A percentile compares a stretch with the other conserved stretches of the same genome.
Conservation (phyloP, 2,329 filamentous ascomycete species). For the Myriosclerotinia curreyana region DNA sequence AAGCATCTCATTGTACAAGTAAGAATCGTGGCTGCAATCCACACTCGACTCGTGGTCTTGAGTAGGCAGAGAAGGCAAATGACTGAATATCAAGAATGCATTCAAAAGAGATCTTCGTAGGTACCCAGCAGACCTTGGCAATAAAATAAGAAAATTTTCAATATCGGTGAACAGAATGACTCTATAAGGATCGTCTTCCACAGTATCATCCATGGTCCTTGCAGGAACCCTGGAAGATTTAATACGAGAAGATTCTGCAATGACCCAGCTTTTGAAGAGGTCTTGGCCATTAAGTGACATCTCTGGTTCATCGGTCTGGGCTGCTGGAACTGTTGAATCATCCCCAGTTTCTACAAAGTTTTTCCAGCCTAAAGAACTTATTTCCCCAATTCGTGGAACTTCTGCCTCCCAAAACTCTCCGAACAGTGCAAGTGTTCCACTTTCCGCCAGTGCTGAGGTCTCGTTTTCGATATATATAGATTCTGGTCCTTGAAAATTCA, state of each 20-base stretch:
- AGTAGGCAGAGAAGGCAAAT: constrained; percentile 52
- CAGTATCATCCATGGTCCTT: constrained; percentile 68
- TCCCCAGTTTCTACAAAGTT: constrained; percentile 44
- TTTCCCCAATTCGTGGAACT: constrained; percentile 72
- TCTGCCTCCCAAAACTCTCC: constrained; percentile 86
- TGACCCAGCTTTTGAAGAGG: constrained; percentile 46
- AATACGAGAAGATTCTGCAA: constrained; percentile 52
- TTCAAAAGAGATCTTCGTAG: constrained; percentile 56
- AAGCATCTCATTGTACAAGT: constrained; percentile 46
- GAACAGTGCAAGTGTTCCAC: constrained; percentile 47
- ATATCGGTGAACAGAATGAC: constrained; percentile 80
- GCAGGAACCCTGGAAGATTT: constrained; percentile 59
- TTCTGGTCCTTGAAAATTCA: constrained; percentile 60
- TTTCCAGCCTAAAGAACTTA: constrained; percentile 66
- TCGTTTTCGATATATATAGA: background rate
- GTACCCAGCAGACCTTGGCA: constrained; percentile 44
- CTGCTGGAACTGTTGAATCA: constrained; percentile 25
- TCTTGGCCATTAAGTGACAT: constrained; percentile 27
- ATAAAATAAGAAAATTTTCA: constrained; percentile 55
- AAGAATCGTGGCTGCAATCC: constrained; percentile 50
- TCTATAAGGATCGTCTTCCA: constrained; percentile 78
- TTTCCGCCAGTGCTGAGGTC: constrained; percentile 21
- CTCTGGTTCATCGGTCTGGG: constrained; percentile 28
- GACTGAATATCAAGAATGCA: constrained; percentile 67
- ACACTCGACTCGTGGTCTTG: constrained; percentile 32